These are phyloP conservation scores for Iris macrosiphon DNA, from an alignment of 106 monocot genomes.

Conservation along the genomic window DNA sequence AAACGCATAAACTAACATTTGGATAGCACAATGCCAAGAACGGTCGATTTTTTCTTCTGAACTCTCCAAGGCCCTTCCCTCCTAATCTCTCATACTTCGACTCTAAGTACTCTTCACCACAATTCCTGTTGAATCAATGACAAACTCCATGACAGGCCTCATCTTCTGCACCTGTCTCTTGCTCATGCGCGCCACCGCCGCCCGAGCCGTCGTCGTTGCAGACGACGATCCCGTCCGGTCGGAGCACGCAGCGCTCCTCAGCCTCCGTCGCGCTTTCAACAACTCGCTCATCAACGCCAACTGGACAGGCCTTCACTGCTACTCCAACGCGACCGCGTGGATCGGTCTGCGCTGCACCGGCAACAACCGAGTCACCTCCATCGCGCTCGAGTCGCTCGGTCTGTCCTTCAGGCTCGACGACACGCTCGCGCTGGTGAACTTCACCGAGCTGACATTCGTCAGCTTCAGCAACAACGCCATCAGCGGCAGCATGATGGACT, in stretches of 20 bases:
- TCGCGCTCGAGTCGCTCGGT: constrained; percentile 1
- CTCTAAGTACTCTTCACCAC: too few species aligned
- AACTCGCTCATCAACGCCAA: neutral
- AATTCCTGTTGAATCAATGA: too few species aligned
- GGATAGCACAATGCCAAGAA: too few species aligned
- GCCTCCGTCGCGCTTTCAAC: constrained; percentile 3
- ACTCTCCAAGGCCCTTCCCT: too few species aligned
- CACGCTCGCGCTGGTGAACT: constrained; percentile 1
- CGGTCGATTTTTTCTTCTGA: too few species aligned
- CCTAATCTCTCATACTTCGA: too few species aligned
- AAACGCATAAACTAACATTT: too few species aligned
- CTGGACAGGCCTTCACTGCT: constrained; percentile 11
- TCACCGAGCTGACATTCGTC: constrained; percentile 10
- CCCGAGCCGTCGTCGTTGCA: too few species aligned
- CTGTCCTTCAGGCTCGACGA: constrained; percentile 7
- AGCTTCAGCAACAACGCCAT: constrained; percentile 19
- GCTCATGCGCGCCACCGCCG: neutral
- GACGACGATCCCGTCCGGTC: too few species aligned
- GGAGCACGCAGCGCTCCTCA: neutral
- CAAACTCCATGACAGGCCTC: neutral
- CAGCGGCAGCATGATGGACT: constrained; percentile 16
- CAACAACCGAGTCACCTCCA: constrained; percentile 4
- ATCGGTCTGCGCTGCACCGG: constrained; percentile 5
- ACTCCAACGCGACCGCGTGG: neutral
- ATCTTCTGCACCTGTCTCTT: neutral